A percentile compares a stretch with the other conserved stretches of the same genome.
Conservation (phyloP, 257 asterid genomes). For the Echites panduratus region DNA sequence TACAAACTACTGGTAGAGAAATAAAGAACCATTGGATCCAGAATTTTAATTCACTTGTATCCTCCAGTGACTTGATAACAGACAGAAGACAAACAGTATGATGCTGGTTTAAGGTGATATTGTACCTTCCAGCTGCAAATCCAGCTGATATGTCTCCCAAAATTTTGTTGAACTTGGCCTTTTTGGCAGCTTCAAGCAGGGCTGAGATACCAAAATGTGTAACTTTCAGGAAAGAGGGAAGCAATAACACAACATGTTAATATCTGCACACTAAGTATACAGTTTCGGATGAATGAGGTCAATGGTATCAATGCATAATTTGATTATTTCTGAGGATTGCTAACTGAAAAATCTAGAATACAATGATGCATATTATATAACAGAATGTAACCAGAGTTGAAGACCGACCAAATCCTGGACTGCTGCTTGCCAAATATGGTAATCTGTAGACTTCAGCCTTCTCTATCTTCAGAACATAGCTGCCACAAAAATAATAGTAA, state of each 20-base stretch:
- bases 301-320: not conserved
- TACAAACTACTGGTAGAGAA: not conserved
- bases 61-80: not conserved
- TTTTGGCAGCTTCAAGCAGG: constrained; percentile 77
- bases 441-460: constrained; percentile 96
- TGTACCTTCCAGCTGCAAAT: constrained; percentile 82
- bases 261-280: not conserved
- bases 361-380: not conserved
- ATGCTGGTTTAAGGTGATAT: not conserved
- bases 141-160: constrained; percentile 60
- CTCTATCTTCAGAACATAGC: constrained; percentile 89
- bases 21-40: not conserved
- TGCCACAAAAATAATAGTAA: constrained; percentile 33
- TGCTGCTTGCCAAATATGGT: constrained; percentile 89
- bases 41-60: not conserved
- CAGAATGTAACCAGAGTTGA: constrained; percentile 11
- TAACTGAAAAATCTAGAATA: not conserved
- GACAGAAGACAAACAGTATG: not conserved
- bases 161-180: constrained; percentile 61
- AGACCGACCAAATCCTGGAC: constrained; percentile 90
- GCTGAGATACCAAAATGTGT: constrained; percentile 42
- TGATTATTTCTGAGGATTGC: not conserved
- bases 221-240: not conserved
- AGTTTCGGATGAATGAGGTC: not conserved
- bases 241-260: not conserved